These are phyloP conservation scores for Jamesozyma lodderae DNA, from an alignment of 805 yeast species.

Conservation along the genomic window DNA sequence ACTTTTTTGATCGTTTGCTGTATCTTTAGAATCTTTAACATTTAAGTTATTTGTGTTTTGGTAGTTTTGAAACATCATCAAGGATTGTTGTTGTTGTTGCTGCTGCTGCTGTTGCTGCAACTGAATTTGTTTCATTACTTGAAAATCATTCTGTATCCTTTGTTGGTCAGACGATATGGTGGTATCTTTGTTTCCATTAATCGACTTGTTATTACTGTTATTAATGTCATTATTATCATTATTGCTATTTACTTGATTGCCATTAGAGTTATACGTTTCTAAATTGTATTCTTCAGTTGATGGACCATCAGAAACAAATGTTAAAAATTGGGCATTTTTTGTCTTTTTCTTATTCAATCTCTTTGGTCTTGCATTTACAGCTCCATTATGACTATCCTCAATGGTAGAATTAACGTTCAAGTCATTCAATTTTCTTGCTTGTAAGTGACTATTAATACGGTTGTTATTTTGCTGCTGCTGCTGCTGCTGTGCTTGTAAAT, in stretches of 20 bases:
- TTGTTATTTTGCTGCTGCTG: not conserved
- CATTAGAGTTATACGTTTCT: not conserved
- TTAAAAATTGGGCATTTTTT: conserved; percentile 6
- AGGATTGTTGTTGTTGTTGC: not conserved
- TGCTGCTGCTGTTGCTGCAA: not conserved
- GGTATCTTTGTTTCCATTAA: not conserved
- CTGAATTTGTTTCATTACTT: not conserved
- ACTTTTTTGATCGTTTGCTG: too few species aligned
- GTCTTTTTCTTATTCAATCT: conserved; percentile 1
- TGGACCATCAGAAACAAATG: conserved; percentile 17
- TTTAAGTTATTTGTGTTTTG: not conserved
- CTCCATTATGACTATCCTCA: not conserved
- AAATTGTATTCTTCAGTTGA: conserved; percentile 3
- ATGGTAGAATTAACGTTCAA: not conserved
- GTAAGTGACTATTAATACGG: not conserved
- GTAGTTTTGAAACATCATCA: not conserved
- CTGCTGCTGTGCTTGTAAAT: not conserved
- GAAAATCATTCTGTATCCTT: not conserved
- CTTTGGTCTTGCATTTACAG: not conserved
- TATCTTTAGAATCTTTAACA: too few species aligned
- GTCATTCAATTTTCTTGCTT: not conserved
- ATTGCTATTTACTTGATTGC: not conserved
- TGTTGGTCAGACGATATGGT: not conserved
- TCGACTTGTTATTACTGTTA: not conserved
- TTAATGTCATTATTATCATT: not conserved